Evolutionary conservation across 2,329 filamentous ascomycete species (phyloP), one percentile per base, ranked within the genome.

Genomic region (Rhynchosporium secalis): DNA sequence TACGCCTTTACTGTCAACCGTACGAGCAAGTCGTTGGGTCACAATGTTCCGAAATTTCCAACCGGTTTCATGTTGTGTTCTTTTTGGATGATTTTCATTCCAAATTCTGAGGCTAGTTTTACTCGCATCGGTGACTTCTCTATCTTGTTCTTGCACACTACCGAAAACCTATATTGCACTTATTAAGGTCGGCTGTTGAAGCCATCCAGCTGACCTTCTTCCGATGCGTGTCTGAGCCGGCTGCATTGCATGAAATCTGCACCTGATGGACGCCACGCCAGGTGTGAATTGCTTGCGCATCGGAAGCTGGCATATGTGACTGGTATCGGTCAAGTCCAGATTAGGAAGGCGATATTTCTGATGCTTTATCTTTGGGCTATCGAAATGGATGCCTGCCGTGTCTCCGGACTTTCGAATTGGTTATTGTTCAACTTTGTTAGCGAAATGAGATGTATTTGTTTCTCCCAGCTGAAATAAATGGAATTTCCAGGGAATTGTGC

Each of bases 241-340:
- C 12, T 56, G 41, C 54, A 56, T 45, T 56, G 54, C 54, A 56
- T 46, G 40, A 33, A 45, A 7, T 13, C 20, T 45, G 40, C 54
- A 56, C 28, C 28, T 43, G 41, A 56, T 38, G 28, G 40, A 28
- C 54, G 54, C 54, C 54, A 56, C 54, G 52, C 54, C 28, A 56
- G 28, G 54, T 43, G 26, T 45, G 33, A 33, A 45, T 46, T 31
- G 29, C 8, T 54, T 36, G 51, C 36, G 51, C 33, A 29, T 38
- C 36, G 9, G 10, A 20, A 38, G 12, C 9, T 52, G 29, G 33
- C 12, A 20, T 12, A 38, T 52, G 51, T 54, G 51, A 54, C 40
- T 40, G 33, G 28, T n/a, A 26, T 33, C 38, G 51, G 51, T 33
- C 20, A 54, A 29, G 38, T 2, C 51, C 28, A 12, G n/a, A 54